Evolutionary conservation across 2,329 filamentous ascomycete species (phyloP), one percentile per base, ranked within the genome.

Genomic region (Trichoderma koningii): DNA sequence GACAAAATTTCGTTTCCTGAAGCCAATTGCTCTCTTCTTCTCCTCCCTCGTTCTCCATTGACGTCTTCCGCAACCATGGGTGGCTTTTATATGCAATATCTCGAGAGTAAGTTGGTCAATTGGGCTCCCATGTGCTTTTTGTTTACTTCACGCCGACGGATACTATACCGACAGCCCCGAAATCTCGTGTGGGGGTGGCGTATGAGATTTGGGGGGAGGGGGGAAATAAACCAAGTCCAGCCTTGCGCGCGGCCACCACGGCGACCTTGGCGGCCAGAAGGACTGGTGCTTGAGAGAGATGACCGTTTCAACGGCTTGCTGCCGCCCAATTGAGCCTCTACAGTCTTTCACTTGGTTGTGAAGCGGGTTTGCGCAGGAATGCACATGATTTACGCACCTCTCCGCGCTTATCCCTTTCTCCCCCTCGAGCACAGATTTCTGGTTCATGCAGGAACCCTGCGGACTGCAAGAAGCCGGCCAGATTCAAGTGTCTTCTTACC

Each of bases 31-130:
- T 56, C 52, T 56, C 38, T 53, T 34, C 56, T 1, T 51, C 38
- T 64, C 4, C 48, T 45, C 15, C 55, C 26, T 51, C 23, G 28
- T 44, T 28, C 17, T 3, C 61, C 21, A 64, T 64, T 66, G 61
- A 51, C 30, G 55, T 17, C 61, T 56, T 60, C 50, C 67, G 70
- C 64, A 75, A 83, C 71, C 68, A 88, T 88, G 86, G 82, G 81
- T 71, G 86, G 86, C 69, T 89, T 88, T 73, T 89, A 89, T 74
- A 89, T 89, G 83, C 87, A 90, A 73, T 91, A 91, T 76, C 81
- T 90, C 69, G 86, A 89, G 75, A 90, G 88, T 90, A 88, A 86
- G 88, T 89, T 71, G 57, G 48, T 67, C 61, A 69, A 70, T 63
- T 59, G 67, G 61, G 38, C 57, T 59, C 42, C 23, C n/a, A n/a